Percentiles rank a stretch among this genome's conserved stretches.
Conservation (phyloP, 2,329 filamentous ascomycete genomes). For the Penicillium vulpinum region DNA sequence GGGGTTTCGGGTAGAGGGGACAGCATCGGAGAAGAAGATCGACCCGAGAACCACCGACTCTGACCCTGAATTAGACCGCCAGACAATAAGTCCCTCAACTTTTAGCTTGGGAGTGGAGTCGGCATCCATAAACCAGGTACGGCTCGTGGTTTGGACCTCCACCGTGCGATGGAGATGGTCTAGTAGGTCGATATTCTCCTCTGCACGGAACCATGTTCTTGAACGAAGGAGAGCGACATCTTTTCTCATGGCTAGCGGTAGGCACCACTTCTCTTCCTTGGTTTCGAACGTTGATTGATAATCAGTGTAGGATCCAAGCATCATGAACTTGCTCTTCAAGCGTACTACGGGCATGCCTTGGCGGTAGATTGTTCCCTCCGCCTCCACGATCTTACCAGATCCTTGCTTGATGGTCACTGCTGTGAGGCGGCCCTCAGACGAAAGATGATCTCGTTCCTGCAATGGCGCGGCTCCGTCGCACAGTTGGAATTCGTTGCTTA, state of each 20-base stretch:
- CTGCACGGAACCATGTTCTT: background rate
- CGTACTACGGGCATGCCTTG: slow-evolving; percentile 59
- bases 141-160: background rate
- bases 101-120: background rate
- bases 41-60: background rate
- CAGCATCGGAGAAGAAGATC: background rate
- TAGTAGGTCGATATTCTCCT: background rate
- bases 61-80: background rate
- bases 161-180: background rate
- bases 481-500: background rate
- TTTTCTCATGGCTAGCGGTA: background rate
- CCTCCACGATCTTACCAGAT: slow-evolving; percentile 3
- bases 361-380: slow-evolving; percentile 3
- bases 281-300: background rate
- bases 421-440: background rate
- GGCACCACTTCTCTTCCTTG: background rate
- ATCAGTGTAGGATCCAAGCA: slow-evolving; percentile 80
- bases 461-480: background rate
- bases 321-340: slow-evolving; percentile 93
- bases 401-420: background rate
- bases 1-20: background rate
- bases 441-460: background rate
- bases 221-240: background rate
- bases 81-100: background rate
- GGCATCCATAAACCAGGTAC: slow-evolving; percentile 60